phyloP scores from a whole-genome alignment of 1,284 basidiomycete species.

The Sporisorium reilianum region DNA sequence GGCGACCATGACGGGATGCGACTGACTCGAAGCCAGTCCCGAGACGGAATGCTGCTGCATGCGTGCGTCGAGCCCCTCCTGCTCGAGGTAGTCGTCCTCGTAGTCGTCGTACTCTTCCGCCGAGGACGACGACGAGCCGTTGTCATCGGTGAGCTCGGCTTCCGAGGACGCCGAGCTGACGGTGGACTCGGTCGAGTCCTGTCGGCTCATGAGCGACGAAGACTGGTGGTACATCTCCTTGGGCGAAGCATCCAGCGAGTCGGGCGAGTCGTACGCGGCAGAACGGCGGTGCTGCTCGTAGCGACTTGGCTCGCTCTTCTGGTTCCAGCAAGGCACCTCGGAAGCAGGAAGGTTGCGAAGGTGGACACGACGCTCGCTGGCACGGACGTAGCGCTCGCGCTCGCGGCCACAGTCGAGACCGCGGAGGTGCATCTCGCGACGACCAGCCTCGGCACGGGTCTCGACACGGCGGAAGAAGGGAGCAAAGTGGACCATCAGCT shows the following conservation, averaged over 20 bases:
- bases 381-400: constrained; percentile 65
- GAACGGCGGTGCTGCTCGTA: constrained; percentile 46
- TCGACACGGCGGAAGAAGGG: constrained; percentile 68
- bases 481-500: constrained; percentile 66
- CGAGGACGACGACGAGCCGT: constrained; percentile 64
- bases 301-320: constrained; percentile 40
- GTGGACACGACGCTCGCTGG: constrained; percentile 63
- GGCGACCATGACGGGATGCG: constrained; percentile 40
- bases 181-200: constrained; percentile 54
- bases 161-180: constrained; percentile 59
- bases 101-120: constrained; percentile 65
- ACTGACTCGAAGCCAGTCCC: constrained; percentile 30
- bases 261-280: constrained; percentile 43
- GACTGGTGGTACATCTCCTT: constrained; percentile 28
- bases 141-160: constrained; percentile 68
- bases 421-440: constrained; percentile 67
- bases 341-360: constrained; percentile 63
- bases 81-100: constrained; percentile 61
- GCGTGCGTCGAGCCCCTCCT: constrained; percentile 50
- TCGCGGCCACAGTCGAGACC: constrained; percentile 67
- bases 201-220: constrained; percentile 53
- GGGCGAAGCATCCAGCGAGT: constrained; percentile 38
- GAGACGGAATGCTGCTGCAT: constrained; percentile 52
- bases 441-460: constrained; percentile 63
- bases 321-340: constrained; percentile 67